These are phyloP conservation scores for Trebouxia sp. DNA, from an alignment of 139 green algal species.

Conservation along the genomic window DNA sequence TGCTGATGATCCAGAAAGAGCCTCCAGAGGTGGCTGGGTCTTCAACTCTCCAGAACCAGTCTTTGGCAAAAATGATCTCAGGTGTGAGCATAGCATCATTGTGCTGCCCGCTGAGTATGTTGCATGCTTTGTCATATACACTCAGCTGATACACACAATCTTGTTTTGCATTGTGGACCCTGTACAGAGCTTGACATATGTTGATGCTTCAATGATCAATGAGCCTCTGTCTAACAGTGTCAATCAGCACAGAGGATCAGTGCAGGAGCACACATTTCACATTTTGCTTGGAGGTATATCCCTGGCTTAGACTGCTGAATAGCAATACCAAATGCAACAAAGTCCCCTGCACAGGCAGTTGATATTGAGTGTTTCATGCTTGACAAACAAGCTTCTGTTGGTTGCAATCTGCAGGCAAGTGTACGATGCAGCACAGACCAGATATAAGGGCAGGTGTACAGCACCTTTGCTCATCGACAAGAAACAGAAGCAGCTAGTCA, in stretches of 20 bases:
- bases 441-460: constrained; percentile 84
- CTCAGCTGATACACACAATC: not conserved
- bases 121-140: not conserved
- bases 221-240: too few species aligned
- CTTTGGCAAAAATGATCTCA: constrained; percentile 61
- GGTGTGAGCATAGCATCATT: constrained; percentile 11
- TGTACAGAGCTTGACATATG: too few species aligned
- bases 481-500: constrained; percentile 49
- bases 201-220: too few species aligned
- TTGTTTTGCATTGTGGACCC: too few species aligned
- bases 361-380: too few species aligned
- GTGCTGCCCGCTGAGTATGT: not conserved
- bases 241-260: too few species aligned
- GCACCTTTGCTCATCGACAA: constrained; percentile 86
- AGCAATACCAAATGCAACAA: too few species aligned
- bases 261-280: too few species aligned
- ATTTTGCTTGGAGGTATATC: too few species aligned
- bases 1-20: constrained; percentile 75
- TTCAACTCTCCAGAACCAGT: constrained; percentile 56
- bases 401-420: constrained; percentile 61
- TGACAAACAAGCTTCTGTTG: not conserved
- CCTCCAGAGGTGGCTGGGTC: constrained; percentile 75
- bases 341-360: too few species aligned
- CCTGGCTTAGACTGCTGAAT: too few species aligned
- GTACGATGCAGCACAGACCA: constrained; percentile 71